Conservation (phyloP, 2,329 filamentous ascomycete species). For the Clonostachys chloroleuca region DNA sequence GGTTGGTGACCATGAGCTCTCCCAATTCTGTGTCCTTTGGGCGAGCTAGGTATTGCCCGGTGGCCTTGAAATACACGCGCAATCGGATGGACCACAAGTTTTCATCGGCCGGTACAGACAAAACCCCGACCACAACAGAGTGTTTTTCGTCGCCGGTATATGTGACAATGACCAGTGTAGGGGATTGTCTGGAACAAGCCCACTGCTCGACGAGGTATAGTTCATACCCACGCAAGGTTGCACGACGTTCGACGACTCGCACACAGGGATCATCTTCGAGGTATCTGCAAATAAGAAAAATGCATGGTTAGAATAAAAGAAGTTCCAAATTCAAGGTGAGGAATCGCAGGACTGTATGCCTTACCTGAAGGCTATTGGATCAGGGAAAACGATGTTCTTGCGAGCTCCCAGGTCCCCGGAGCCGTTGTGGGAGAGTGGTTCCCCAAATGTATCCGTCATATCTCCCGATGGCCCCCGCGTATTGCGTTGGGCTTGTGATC, state of each 20-base stretch:
- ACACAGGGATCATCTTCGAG: constrained; percentile 82
- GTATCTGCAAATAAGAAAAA: constrained; percentile 44
- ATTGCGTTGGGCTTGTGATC: constrained; percentile 7
- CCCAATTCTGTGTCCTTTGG: constrained; percentile 79
- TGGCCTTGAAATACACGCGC: constrained; percentile 78
- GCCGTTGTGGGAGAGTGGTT: constrained; percentile 1
- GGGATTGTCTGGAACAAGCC: constrained; percentile 87
- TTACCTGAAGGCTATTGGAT: constrained; percentile 53
- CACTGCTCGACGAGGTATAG: constrained; percentile 95
- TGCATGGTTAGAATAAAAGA: background rate
- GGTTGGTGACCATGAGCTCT: constrained; percentile 87
- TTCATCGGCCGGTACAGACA: constrained; percentile 80
- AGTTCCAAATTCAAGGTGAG: background rate
- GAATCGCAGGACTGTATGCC: constrained; percentile 4
- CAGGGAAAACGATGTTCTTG: constrained; percentile 51
- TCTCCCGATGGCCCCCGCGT: constrained; percentile 13
- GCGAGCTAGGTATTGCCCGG: constrained; percentile 80
- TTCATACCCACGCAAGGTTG: constrained; percentile 77
- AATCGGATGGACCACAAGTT: constrained; percentile 74
- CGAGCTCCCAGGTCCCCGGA: constrained; percentile 10
- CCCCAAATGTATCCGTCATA: constrained; percentile 8
- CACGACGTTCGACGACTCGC: constrained; percentile 67
- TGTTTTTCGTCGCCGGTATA: constrained; percentile 86
- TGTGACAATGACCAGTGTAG: constrained; percentile 87
- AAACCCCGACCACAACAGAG: constrained; percentile 71